Evolutionary conservation across 345 rosid genomes (phyloP).

Genomic region (Populus pruinosa): DNA sequence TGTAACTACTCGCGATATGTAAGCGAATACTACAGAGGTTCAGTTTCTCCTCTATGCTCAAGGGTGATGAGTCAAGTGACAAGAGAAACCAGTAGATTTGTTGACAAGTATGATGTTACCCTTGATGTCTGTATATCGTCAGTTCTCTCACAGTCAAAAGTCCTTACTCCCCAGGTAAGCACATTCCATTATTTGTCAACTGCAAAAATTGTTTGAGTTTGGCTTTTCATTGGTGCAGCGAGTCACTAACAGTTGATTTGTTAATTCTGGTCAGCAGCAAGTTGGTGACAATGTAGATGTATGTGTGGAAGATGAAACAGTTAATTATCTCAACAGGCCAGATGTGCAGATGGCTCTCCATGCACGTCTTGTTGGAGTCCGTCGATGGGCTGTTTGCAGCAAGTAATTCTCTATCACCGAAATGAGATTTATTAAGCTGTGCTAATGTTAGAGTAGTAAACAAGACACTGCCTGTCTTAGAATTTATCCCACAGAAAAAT

Average conservation of each 20-base stretch:
- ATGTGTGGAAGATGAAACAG: constrained; percentile 94
- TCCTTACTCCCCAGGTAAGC: constrained; percentile 64
- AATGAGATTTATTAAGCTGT: not conserved
- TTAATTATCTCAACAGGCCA: constrained; percentile 72
- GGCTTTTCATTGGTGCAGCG: not conserved
- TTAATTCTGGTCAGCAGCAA: constrained; percentile 43
- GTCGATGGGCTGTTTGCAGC: constrained; percentile 86
- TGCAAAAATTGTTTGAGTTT: not conserved
- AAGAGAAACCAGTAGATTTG: constrained; percentile 80
- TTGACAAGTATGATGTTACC: constrained; percentile 91
- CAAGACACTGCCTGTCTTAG: not conserved
- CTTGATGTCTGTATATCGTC: constrained; percentile 92
- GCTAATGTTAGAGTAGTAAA: not conserved
- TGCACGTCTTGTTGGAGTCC: constrained; percentile 82
- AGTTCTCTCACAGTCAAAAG: constrained; percentile 70
- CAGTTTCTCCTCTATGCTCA: constrained; percentile 70
- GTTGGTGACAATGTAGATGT: constrained; percentile 78
- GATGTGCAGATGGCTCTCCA: constrained; percentile 93
- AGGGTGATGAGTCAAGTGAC: constrained; percentile 81
- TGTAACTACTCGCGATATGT: constrained; percentile 92
- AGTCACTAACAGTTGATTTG: constrained; percentile 1
- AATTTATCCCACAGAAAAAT: not conserved
- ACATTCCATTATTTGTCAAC: not conserved
- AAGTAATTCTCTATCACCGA: constrained; percentile 44
- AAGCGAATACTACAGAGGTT: constrained; percentile 76